These are phyloP conservation scores for Sarocladiaceae sp. DNA, from an alignment of 2,329 filamentous ascomycete genomes.

Conservation along the genomic window DNA sequence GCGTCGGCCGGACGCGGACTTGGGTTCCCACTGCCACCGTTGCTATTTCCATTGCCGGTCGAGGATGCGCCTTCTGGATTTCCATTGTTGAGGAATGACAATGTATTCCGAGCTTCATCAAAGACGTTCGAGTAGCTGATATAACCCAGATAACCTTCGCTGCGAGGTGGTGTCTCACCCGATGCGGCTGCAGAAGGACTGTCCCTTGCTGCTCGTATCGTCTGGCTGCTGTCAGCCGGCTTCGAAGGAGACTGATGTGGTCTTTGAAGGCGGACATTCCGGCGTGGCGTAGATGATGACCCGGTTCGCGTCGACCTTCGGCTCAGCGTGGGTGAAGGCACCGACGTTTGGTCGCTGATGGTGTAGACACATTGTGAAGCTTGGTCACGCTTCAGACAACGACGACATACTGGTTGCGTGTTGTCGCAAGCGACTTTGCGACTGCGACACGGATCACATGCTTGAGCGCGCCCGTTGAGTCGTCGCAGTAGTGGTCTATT, in stretches of 20 bases:
- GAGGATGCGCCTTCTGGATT: neutral
- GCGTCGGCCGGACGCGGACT: neutral
- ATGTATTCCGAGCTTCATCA: conserved; percentile 33
- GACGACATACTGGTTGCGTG: conserved; percentile 27
- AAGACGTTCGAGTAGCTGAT: conserved; percentile 36
- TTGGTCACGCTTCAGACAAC: conserved; percentile 28
- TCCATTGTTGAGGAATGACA: conserved; percentile 26
- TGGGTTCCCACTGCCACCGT: neutral
- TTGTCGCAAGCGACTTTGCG: conserved; percentile 37
- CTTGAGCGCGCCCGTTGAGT: conserved; percentile 17
- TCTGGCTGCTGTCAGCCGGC: too few relatives aligned
- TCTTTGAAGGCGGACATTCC: neutral
- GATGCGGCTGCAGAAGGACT: too few relatives aligned
- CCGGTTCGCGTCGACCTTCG: neutral
- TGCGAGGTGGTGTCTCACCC: conserved; percentile 10
- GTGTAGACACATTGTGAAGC: conserved; percentile 27
- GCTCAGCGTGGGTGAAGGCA: neutral
- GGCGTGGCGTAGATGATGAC: neutral
- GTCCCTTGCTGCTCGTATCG: too few relatives aligned
- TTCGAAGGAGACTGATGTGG: too few relatives aligned
- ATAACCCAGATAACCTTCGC: conserved; percentile 36
- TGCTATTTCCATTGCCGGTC: neutral
- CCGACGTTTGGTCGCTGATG: conserved; percentile 1
- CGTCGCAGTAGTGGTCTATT: conserved; percentile 16
- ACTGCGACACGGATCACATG: conserved; percentile 28